These are phyloP conservation scores for Phaeosphaeriaceae sp. DNA, from an alignment of 2,329 filamentous ascomycete genomes.

Conservation along the genomic window DNA sequence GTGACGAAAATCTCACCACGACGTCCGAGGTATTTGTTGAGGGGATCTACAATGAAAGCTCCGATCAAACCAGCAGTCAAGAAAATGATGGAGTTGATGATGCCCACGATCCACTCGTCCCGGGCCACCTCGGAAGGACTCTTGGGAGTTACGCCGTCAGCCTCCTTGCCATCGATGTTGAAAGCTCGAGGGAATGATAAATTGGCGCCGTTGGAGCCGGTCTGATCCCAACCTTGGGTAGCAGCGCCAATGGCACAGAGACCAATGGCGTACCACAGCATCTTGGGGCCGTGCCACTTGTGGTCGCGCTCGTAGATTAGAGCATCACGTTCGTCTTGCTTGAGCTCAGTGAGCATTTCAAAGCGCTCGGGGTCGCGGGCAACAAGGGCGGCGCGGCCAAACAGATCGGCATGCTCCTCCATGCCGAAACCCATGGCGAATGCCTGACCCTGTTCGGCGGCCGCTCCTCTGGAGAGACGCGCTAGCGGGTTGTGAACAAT, in stretches of 20 bases:
- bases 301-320: slow-evolving; percentile 69
- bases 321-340: slow-evolving; percentile 64
- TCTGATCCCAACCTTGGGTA: slow-evolving; percentile 73
- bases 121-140: slow-evolving; percentile 8
- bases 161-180: slow-evolving; percentile 46
- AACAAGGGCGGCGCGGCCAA: slow-evolving; percentile 75
- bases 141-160: not conserved
- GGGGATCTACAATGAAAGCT: slow-evolving; percentile 34
- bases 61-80: slow-evolving; percentile 47
- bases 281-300: slow-evolving; percentile 66
- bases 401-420: slow-evolving; percentile 62
- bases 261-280: slow-evolving; percentile 71
- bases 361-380: slow-evolving; percentile 72
- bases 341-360: slow-evolving; percentile 67
- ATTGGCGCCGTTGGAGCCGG: slow-evolving; percentile 62
- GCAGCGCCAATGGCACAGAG: slow-evolving; percentile 74
- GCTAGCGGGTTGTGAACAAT: slow-evolving; percentile 56
- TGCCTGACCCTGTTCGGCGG: slow-evolving; percentile 64
- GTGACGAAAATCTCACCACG: slow-evolving; percentile 49
- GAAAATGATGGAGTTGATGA: slow-evolving; percentile 49
- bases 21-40: slow-evolving; percentile 48
- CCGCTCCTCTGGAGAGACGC: slow-evolving; percentile 58
- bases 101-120: slow-evolving; percentile 41
- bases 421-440: slow-evolving; percentile 69
- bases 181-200: slow-evolving; percentile 66